phyloP scores from a whole-genome alignment of 2,329 filamentous ascomycete species.

The Chrysosporium queenslandicum region DNA sequence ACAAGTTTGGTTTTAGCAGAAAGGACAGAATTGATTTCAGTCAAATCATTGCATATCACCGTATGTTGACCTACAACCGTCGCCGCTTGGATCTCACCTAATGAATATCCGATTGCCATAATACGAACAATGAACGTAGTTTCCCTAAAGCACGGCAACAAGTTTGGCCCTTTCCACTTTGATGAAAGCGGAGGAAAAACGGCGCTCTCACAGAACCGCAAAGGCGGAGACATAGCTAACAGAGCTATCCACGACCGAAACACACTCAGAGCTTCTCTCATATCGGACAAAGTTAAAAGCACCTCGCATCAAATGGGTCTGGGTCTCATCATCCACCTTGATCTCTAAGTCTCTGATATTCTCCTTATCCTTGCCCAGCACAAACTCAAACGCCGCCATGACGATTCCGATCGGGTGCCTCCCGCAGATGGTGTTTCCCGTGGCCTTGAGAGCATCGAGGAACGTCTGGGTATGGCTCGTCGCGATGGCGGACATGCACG shows the following conservation, averaged over 20 bases:
- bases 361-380: conserved; percentile 37
- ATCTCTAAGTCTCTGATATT: conserved; percentile 20
- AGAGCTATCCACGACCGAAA: conserved; percentile 61
- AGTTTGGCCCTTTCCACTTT: background rate
- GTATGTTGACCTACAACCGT: background rate
- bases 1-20: no score
- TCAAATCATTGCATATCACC: no score
- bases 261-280: conserved; percentile 69
- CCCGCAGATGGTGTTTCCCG: conserved; percentile 86
- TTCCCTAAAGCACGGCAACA: background rate
- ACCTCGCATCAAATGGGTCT: conserved; percentile 28
- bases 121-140: background rate
- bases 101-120: background rate
- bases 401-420: conserved; percentile 87
- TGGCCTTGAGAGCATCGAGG: conserved; percentile 56
- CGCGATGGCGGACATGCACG: conserved; percentile 76
- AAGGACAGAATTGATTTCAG: no score
- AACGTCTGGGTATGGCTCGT: conserved; percentile 63
- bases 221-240: conserved; percentile 95
- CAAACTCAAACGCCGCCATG: conserved; percentile 73
- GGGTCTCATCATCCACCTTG: conserved; percentile 15
- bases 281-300: conserved; percentile 75
- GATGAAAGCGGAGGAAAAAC: background rate
- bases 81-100: background rate
- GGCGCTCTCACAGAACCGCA: conserved; percentile 52